Conservation (phyloP, 208 protist species). For the Leishmania gerbilli region DNA sequence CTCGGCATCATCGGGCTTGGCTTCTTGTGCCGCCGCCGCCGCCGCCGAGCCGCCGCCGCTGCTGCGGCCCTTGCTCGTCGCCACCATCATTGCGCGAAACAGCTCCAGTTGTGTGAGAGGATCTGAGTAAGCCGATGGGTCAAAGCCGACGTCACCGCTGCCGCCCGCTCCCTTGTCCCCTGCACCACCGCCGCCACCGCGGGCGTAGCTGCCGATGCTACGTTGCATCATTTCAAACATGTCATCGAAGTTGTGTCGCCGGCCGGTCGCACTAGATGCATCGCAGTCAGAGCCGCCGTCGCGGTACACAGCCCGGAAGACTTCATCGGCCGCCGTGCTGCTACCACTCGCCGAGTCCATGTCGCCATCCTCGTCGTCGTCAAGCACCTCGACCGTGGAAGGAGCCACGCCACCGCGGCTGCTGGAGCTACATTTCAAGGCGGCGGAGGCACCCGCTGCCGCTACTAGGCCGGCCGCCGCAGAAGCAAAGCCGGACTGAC, state of each 20-base stretch:
- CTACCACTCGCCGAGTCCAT: constrained; percentile 14
- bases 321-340: constrained; percentile 17
- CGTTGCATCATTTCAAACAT: constrained; percentile 43
- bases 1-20: constrained; percentile 16
- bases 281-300: constrained; percentile 9
- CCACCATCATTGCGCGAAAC: constrained; percentile 34
- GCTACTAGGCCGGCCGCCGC: constrained; percentile 5
- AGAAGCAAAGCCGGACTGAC: constrained; percentile 10
- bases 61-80: constrained; percentile 29
- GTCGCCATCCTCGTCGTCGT: constrained; percentile 24
- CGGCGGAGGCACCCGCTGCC: neutral
- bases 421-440: constrained; percentile 4
- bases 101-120: constrained; percentile 30
- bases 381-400: constrained; percentile 13
- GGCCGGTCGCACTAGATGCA: constrained; percentile 7
- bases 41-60: neutral
- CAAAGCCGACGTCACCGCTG: constrained; percentile 15
- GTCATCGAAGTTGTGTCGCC: constrained; percentile 30
- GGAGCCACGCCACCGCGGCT: constrained; percentile 1
- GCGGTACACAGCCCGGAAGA: constrained; percentile 9
- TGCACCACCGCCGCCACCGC: neutral
- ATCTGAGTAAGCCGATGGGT: constrained; percentile 26
- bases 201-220: constrained; percentile 23
- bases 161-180: constrained; percentile 1
- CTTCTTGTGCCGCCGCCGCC: constrained; percentile 9